These are phyloP conservation scores for Cladosporium colombiae DNA, from an alignment of 2,329 filamentous ascomycete genomes.

Conservation along the genomic window DNA sequence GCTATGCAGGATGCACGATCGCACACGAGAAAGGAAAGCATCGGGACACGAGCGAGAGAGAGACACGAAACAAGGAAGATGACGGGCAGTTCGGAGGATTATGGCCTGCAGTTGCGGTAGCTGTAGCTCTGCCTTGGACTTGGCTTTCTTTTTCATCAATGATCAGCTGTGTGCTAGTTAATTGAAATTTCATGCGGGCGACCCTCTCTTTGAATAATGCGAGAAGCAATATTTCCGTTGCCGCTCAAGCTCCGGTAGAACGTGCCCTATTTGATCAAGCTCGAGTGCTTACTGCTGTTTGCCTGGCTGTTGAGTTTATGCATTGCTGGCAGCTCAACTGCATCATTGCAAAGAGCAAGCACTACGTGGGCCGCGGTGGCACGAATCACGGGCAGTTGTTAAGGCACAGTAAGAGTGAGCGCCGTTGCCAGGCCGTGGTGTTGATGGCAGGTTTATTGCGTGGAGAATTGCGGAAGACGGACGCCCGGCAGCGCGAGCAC, in stretches of 20 bases:
- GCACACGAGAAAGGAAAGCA: neutral
- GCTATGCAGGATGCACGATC: neutral
- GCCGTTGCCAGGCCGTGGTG: neutral
- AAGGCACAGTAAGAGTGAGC: neutral
- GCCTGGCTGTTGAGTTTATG: neutral
- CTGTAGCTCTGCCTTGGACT: neutral
- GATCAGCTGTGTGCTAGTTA: neutral
- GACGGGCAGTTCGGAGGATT: neutral
- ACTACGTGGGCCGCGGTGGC: neutral
- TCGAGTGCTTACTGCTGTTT: neutral
- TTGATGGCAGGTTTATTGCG: slow-evolving; percentile 1
- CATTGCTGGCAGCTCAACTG: neutral
- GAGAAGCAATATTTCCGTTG: slow-evolving; percentile 5
- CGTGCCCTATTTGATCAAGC: slow-evolving; percentile 1
- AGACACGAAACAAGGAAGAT: neutral
- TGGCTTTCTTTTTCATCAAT: neutral
- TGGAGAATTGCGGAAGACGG: slow-evolving; percentile 7
- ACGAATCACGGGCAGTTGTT: neutral
- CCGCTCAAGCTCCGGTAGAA: slow-evolving; percentile 10
- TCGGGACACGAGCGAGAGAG: neutral
- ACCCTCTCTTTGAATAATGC: slow-evolving; percentile 5
- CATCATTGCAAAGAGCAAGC: neutral
- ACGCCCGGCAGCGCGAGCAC: slow-evolving; percentile 11
- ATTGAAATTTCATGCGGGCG: slow-evolving; percentile 9
- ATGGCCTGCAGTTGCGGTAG: neutral